These are phyloP conservation scores for Neurospora cerealis DNA, from an alignment of 495 filamentous ascomycete species.

Conservation along the genomic window DNA sequence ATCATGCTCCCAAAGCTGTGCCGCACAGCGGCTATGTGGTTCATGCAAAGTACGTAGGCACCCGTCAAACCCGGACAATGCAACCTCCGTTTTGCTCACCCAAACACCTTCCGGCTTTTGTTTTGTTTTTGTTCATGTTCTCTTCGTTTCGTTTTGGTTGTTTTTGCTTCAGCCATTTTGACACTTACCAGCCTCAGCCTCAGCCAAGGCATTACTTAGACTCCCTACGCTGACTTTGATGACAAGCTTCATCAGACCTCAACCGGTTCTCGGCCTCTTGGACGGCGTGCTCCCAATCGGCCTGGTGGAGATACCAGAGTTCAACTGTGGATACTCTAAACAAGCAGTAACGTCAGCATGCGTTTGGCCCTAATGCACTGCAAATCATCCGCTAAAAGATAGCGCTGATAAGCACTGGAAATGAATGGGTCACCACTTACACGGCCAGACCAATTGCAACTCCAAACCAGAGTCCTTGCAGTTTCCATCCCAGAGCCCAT, in stretches of 20 bases:
- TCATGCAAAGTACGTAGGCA: neutral
- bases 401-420: neutral
- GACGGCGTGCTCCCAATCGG: slow-evolving; percentile 22
- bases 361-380: neutral
- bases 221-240: neutral
- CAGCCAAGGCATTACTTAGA: neutral
- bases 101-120: neutral
- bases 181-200: neutral
- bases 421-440: slow-evolving; percentile 9
- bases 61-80: neutral
- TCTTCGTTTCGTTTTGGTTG: neutral
- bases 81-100: neutral
- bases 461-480: slow-evolving; percentile 65
- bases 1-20: neutral
- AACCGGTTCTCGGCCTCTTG: slow-evolving; percentile 19
- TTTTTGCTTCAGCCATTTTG: neutral
- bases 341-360: neutral
- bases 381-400: neutral
- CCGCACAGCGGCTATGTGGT: neutral
- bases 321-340: slow-evolving; percentile 16
- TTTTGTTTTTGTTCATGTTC: neutral
- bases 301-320: slow-evolving; percentile 18
- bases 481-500: slow-evolving; percentile 57
- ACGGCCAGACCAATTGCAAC: slow-evolving; percentile 52
- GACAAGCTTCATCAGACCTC: slow-evolving; percentile 15